phyloP scores from a whole-genome alignment of 2,329 filamentous ascomycete species.

The Microdochium trichocladiopsis region DNA sequence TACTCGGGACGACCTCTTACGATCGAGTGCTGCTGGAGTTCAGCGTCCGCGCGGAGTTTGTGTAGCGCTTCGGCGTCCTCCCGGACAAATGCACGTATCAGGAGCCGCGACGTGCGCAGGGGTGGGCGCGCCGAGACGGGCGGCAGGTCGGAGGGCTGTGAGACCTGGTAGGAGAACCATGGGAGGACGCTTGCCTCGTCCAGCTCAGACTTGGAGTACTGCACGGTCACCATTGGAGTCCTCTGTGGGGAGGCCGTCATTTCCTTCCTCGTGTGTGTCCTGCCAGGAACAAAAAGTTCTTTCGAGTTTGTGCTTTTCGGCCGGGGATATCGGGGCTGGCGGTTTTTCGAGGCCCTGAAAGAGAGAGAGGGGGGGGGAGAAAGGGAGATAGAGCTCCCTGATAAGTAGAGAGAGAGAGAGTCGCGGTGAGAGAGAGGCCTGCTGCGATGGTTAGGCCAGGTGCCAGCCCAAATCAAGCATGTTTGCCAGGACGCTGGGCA shows the following conservation, averaged over 20 bases:
- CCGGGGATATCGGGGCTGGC: too few relatives aligned
- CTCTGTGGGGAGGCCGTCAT: background rate
- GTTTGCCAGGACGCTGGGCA: too few relatives aligned
- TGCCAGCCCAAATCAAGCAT: too few relatives aligned
- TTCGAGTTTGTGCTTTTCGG: background rate
- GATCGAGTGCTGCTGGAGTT: background rate
- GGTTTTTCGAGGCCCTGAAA: too few relatives aligned
- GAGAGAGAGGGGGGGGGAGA: too few relatives aligned
- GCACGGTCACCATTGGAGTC: background rate
- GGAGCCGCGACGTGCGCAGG: background rate
- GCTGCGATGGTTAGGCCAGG: too few relatives aligned
- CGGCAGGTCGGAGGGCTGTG: background rate
- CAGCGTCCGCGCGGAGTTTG: background rate
- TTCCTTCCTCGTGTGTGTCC: background rate
- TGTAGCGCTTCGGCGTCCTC: background rate
- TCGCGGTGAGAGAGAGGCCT: too few relatives aligned
- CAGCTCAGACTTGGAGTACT: background rate
- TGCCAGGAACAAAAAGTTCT: too few relatives aligned
- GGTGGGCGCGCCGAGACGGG: background rate
- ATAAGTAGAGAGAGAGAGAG: too few relatives aligned
- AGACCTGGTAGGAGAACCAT: background rate
- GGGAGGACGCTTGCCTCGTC: background rate
- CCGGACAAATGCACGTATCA: background rate
- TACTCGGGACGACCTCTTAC: background rate
- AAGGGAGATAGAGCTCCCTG: too few relatives aligned